These are phyloP conservation scores for Lodderomyces theae DNA, from an alignment of 1,139 yeast genomes.

Conservation along the genomic window DNA sequence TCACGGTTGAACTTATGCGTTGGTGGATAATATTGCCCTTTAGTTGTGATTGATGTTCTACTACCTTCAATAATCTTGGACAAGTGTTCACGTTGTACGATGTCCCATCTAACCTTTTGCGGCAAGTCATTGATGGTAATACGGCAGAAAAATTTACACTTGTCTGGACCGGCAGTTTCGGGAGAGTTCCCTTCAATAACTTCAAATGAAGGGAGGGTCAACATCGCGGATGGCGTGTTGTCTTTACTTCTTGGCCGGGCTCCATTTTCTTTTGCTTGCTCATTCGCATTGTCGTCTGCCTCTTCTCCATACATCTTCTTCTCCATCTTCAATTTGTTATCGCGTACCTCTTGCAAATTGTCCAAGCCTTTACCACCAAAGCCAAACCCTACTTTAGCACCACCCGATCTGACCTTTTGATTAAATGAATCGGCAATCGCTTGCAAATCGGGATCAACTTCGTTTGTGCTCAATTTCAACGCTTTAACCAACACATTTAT, in stretches of 20 bases:
- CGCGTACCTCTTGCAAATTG: slow-evolving; percentile 68
- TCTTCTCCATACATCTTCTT: slow-evolving; percentile 30
- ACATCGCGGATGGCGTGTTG: background rate
- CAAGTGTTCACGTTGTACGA: slow-evolving; percentile 67
- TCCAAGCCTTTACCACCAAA: slow-evolving; percentile 95
- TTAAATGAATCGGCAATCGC: slow-evolving; percentile 57
- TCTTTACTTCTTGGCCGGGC: slow-evolving; percentile 7
- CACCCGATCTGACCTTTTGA: slow-evolving; percentile 65
- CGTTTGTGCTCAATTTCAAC: slow-evolving; percentile 52
- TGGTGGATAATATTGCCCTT: slow-evolving; percentile 74
- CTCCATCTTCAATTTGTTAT: slow-evolving; percentile 52
- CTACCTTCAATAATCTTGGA: slow-evolving; percentile 68
- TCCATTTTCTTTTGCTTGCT: slow-evolving; percentile 6
- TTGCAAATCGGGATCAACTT: slow-evolving; percentile 50
- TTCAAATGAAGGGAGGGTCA: slow-evolving; percentile 41
- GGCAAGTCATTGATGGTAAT: slow-evolving; percentile 85
- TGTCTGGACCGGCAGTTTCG: slow-evolving; percentile 64
- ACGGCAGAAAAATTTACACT: slow-evolving; percentile 64
- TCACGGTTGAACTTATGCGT: slow-evolving; percentile 37
- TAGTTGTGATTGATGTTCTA: slow-evolving; percentile 75
- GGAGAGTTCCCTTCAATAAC: slow-evolving; percentile 55
- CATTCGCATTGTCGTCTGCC: slow-evolving; percentile 3
- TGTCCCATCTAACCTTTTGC: slow-evolving; percentile 79
- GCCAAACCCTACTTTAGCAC: slow-evolving; percentile 67
- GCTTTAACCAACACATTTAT: slow-evolving; percentile 75